Conservation (phyloP, 352 stramenopile genomes). For the Globisporangium megalacanthum region DNA sequence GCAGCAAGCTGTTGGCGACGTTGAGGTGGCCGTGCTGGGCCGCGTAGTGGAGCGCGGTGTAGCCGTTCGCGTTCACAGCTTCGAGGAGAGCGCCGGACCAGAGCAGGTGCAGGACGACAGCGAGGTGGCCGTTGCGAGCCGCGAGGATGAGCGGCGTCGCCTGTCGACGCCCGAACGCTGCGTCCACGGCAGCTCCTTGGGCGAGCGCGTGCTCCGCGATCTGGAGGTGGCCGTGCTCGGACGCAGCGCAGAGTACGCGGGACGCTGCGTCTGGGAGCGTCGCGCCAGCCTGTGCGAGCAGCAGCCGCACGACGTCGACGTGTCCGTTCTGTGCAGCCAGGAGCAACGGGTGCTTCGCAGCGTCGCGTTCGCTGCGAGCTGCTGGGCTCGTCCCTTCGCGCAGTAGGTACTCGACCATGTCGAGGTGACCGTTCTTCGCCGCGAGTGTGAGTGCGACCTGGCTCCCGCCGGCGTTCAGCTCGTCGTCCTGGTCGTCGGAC, state of each 20-base stretch:
- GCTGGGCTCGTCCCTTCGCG: slow-evolving; percentile 5
- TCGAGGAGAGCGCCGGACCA: slow-evolving; percentile 43
- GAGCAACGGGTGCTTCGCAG: slow-evolving; percentile 31
- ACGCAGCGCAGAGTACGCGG: slow-evolving; percentile 34
- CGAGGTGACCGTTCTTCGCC: slow-evolving; percentile 44
- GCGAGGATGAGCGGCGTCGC: slow-evolving; percentile 42
- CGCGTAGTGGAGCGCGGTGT: slow-evolving; percentile 30
- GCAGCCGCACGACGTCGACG: slow-evolving; percentile 37
- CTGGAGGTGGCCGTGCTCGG: slow-evolving; percentile 43
- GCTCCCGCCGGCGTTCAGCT: slow-evolving; percentile 15
- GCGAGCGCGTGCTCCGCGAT: slow-evolving; percentile 45
- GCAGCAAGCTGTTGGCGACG: slow-evolving; percentile 47
- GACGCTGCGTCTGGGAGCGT: slow-evolving; percentile 33
- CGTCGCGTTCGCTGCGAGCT: slow-evolving; percentile 8
- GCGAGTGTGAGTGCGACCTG: slow-evolving; percentile 38
- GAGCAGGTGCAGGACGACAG: slow-evolving; percentile 42
- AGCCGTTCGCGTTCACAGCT: slow-evolving; percentile 31
- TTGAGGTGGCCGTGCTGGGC: not conserved
- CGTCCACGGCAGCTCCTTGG: slow-evolving; percentile 33
- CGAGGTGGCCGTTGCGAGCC: slow-evolving; percentile 35
- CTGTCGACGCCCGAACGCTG: slow-evolving; percentile 22
- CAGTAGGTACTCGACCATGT: slow-evolving; percentile 46
- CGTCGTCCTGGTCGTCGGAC: not conserved
- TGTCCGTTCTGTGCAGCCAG: slow-evolving; percentile 37
- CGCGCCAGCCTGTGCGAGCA: slow-evolving; percentile 30